Conservation (phyloP, 164 flowering plant species). For the Brasenia schreberi region DNA sequence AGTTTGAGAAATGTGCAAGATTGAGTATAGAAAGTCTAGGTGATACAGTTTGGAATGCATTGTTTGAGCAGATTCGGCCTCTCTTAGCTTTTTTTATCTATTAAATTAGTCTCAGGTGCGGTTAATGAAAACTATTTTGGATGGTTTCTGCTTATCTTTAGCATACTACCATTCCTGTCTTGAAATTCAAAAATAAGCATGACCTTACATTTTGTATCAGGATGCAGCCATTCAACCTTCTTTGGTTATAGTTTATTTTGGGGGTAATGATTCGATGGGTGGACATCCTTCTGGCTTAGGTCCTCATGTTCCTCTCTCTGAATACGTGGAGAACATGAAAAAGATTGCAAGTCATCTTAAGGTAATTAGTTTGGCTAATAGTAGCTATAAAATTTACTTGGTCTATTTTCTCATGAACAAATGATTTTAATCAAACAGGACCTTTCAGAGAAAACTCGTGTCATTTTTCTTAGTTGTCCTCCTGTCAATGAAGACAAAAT, state of each 20-base stretch:
- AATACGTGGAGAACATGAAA: constrained; percentile 73
- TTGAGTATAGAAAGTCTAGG: too few relatives aligned
- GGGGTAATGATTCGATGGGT: constrained; percentile 95
- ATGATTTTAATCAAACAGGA: constrained; percentile 31
- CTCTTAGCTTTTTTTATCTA: too few relatives aligned
- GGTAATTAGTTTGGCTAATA: constrained; percentile 16
- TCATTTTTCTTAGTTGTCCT: constrained; percentile 24
- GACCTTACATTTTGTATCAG: constrained; percentile 15
- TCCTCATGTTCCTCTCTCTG: constrained; percentile 89
- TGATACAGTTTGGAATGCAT: too few relatives aligned
- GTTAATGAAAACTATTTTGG: too few relatives aligned
- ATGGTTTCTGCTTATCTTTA: too few relatives aligned
- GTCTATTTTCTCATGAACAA: neutral
- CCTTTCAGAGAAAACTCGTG: constrained; percentile 45
- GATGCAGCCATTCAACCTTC: constrained; percentile 73
- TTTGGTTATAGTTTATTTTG: constrained; percentile 81
- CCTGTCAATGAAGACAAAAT: constrained; percentile 50
- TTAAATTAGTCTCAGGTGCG: too few relatives aligned
- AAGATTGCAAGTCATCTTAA: constrained; percentile 60
- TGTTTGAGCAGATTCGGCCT: too few relatives aligned
- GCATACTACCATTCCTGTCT: too few relatives aligned
- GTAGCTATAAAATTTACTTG: neutral
- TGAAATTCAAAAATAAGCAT: too few relatives aligned
- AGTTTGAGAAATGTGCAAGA: too few relatives aligned
- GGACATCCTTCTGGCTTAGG: constrained; percentile 82